These are phyloP conservation scores for Endogone sp. DNA, from an alignment of 192 early-diverging fungal genomes.

Conservation along the genomic window DNA sequence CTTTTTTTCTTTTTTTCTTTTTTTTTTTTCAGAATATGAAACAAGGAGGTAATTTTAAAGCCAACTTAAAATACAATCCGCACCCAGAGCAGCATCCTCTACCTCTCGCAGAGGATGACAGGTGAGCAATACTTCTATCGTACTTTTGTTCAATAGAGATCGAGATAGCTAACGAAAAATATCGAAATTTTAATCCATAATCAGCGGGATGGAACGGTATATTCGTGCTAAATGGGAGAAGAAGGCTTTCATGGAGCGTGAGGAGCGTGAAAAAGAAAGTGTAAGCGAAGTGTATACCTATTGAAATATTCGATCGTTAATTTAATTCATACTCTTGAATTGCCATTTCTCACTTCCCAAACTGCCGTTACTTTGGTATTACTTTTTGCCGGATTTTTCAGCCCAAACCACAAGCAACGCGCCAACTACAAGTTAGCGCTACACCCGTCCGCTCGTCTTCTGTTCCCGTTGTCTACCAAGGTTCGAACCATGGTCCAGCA, in stretches of 20 bases:
- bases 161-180: not conserved
- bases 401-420: no score
- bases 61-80: slow-evolving; percentile 68
- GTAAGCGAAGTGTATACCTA: no score
- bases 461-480: no score
- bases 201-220: slow-evolving; percentile 79
- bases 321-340: no score
- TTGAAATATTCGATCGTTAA: no score
- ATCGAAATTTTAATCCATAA: not conserved
- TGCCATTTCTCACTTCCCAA: no score
- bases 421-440: no score
- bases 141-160: no score
- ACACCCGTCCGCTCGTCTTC: no score
- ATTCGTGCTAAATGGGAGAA: slow-evolving; percentile 93
- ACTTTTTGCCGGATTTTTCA: no score
- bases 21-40: slow-evolving; percentile 36
- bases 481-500: no score
- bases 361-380: no score
- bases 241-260: slow-evolving; percentile 54
- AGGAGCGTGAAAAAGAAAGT: slow-evolving; percentile 15
- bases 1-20: slow-evolving; percentile 9
- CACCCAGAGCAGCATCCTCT: slow-evolving; percentile 61
- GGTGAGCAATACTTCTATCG: slow-evolving; percentile 46
- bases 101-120: slow-evolving; percentile 56
- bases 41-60: slow-evolving; percentile 61